A percentile compares a stretch with the other conserved stretches of the same genome.
Conservation (phyloP, 2,329 filamentous ascomycete genomes). For the Neonectria punicea region DNA sequence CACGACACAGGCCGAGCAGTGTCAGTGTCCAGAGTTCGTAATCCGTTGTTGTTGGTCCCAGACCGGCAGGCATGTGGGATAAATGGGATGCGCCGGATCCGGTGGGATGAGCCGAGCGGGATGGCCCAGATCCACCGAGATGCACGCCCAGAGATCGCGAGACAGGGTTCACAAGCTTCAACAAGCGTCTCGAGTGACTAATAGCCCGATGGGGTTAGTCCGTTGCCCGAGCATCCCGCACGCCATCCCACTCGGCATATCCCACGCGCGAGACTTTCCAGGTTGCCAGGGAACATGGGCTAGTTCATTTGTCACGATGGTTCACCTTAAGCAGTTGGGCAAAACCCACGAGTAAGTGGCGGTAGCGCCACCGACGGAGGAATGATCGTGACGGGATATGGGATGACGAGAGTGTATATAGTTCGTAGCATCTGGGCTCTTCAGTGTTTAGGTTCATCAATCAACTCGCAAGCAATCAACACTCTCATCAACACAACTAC, state of each 20-base stretch:
- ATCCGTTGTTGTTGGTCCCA: constrained; percentile 16
- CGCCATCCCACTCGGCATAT: constrained; percentile 19
- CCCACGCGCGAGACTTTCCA: neutral
- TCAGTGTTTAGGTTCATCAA: neutral
- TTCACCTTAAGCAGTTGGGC: neutral
- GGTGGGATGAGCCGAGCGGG: constrained; percentile 29
- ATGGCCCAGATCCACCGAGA: constrained; percentile 14
- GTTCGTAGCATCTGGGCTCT: neutral
- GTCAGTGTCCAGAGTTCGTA: constrained; percentile 34
- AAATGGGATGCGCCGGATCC: constrained; percentile 29
- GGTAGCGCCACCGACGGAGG: neutral
- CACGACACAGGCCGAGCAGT: neutral
- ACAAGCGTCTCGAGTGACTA: constrained; percentile 11
- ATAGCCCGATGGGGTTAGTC: constrained; percentile 17
- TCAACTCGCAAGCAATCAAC: neutral
- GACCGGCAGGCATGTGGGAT: constrained; percentile 27
- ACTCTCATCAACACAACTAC: neutral
- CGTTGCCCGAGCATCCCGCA: neutral
- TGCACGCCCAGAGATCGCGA: neutral
- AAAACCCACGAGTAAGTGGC: no score
- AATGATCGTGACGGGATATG: neutral
- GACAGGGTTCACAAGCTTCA: neutral
- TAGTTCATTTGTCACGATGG: constrained; percentile 15
- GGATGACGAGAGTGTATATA: constrained; percentile 10
- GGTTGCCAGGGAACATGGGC: neutral